Percentiles rank a stretch among this genome's conserved stretches.
Evolutionary conservation across 2,329 filamentous ascomycete genomes (phyloP).

Genomic region (Chaetomium sp.): DNA sequence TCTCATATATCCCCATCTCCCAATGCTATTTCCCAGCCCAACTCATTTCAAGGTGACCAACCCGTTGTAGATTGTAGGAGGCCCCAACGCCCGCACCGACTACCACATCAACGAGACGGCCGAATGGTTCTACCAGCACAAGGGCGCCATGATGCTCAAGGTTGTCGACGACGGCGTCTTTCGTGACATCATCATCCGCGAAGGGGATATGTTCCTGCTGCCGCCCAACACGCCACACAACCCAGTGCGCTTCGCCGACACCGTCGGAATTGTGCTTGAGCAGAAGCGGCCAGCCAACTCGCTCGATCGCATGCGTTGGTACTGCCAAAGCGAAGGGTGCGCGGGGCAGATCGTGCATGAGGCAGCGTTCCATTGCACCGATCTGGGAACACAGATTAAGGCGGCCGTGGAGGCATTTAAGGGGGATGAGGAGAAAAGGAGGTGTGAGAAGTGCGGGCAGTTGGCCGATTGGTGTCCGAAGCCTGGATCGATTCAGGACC

Average conservation of each 20-base stretch:
- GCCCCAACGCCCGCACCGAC: constrained; percentile 91
- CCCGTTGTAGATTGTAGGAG: constrained; percentile 58
- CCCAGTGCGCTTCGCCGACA: constrained; percentile 86
- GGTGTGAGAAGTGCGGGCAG: constrained; percentile 68
- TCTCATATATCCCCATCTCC: background rate
- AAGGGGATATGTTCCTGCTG: constrained; percentile 90
- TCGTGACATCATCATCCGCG: constrained; percentile 79
- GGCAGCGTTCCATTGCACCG: constrained; percentile 77
- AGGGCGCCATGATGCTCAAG: constrained; percentile 88
- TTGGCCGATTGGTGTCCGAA: constrained; percentile 66
- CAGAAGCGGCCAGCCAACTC: constrained; percentile 65
- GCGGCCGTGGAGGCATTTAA: constrained; percentile 78
- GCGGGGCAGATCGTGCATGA: constrained; percentile 71
- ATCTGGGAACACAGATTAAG: constrained; percentile 93
- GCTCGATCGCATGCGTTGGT: constrained; percentile 82
- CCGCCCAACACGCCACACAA: constrained; percentile 96
- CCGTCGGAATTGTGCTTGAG: constrained; percentile 90
- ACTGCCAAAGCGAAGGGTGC: constrained; percentile 56
- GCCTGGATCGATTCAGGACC: constrained; percentile 52
- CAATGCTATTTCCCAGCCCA: background rate
- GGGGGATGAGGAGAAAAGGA: constrained; percentile 58
- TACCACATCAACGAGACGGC: constrained; percentile 97
- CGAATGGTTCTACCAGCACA: constrained; percentile 98
- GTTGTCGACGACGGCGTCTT: constrained; percentile 70
- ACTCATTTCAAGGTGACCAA: background rate